phyloP scores from a whole-genome alignment of 2,329 filamentous ascomycete genomes.

The Neophaeococcomyces mojaviensis region DNA sequence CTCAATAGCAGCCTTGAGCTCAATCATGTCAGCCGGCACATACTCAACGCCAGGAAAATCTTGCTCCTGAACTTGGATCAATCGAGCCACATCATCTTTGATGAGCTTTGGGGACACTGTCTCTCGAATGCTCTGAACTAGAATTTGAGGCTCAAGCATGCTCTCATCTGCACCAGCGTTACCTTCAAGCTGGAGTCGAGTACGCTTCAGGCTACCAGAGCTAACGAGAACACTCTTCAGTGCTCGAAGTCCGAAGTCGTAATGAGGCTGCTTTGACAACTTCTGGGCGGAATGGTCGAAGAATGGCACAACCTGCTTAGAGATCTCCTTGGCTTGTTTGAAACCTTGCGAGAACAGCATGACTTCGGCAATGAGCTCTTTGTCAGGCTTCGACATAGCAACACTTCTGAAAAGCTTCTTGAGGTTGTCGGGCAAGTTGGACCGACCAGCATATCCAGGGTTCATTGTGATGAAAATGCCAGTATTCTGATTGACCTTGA shows the following conservation, averaged over 20 bases:
- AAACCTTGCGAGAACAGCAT: constrained; percentile 99
- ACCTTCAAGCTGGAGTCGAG: constrained; percentile 56
- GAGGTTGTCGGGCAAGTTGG: constrained; percentile 94
- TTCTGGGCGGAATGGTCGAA: constrained; percentile 80
- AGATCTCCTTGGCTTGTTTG: constrained; percentile 87
- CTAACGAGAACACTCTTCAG: constrained; percentile 98
- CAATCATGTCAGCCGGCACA: constrained; percentile 74
- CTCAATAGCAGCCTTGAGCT: constrained; percentile 72
- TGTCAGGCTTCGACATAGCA: constrained; percentile 99
- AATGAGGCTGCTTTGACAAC: constrained; percentile 94
- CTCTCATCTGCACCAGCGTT: constrained; percentile 51
- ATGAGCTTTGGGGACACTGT: constrained; percentile 98
- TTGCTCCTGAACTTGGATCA: constrained; percentile 72
- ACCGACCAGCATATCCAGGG: constrained; percentile 94
- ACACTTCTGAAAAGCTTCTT: constrained; percentile 99
- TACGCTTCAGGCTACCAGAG: constrained; percentile 89
- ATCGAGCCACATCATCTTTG: constrained; percentile 79
- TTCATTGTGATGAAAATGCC: constrained; percentile 99
- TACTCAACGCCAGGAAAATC: constrained; percentile 93
- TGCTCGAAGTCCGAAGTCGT: constrained; percentile 96
- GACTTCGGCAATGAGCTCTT: constrained; percentile 97
- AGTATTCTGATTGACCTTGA: constrained; percentile 84
- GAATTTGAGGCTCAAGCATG: constrained; percentile 87
- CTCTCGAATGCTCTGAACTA: constrained; percentile 96
- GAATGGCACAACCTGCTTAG: constrained; percentile 94